These are phyloP conservation scores for Lenwebbia sp. DNA, from an alignment of 345 rosid species.

Conservation along the genomic window DNA sequence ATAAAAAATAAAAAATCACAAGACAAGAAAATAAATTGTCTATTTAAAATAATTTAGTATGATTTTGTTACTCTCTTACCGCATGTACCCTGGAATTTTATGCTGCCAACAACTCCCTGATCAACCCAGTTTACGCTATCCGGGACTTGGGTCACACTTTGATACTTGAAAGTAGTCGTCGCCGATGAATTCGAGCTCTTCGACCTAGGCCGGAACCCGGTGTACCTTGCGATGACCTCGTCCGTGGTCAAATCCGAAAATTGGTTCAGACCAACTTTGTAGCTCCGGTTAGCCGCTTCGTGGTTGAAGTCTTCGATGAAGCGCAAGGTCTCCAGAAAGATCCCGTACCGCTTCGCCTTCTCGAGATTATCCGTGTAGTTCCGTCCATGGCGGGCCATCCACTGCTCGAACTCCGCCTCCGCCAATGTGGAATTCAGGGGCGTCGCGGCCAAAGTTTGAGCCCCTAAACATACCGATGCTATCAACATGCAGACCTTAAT, in stretches of 20 bases:
- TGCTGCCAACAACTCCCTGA: background rate
- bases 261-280: conserved; percentile 19
- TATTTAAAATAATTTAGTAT: background rate
- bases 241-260: conserved; percentile 25
- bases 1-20: background rate
- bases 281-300: conserved; percentile 10
- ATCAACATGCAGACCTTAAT: background rate
- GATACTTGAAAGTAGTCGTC: conserved; percentile 5
- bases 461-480: background rate
- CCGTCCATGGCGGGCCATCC: background rate
- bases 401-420: background rate
- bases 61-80: conserved; percentile 9
- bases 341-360: background rate
- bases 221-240: conserved; percentile 8
- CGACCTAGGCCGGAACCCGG: background rate
- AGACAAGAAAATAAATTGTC: background rate
- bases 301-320: background rate
- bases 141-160: background rate
- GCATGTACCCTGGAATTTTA: conserved; percentile 25
- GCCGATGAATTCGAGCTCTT: background rate
- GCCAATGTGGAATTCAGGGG: background rate
- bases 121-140: conserved; percentile 22
- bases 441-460: background rate
- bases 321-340: background rate
- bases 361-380: background rate